These are phyloP conservation scores for Margaritispora aquatica DNA, from an alignment of 495 filamentous ascomycete genomes.

Conservation along the genomic window DNA sequence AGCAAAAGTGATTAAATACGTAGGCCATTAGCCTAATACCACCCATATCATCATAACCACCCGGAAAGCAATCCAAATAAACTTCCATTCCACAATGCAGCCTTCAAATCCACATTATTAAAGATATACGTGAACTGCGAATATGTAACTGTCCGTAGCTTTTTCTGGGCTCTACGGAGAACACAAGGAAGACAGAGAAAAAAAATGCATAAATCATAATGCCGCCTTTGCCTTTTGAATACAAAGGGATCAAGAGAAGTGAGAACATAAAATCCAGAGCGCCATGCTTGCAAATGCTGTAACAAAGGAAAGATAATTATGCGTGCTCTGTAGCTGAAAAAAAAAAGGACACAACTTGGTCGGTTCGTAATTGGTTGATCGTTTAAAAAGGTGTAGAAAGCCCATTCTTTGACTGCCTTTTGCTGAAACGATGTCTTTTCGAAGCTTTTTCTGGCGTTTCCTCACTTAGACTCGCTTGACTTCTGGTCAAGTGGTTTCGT, in stretches of 20 bases:
- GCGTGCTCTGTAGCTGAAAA: neutral
- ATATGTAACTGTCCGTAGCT: neutral
- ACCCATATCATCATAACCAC: neutral
- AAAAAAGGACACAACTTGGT: too few species aligned
- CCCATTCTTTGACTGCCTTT: slow-evolving; percentile 84
- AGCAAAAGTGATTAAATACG: neutral
- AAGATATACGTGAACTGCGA: slow-evolving; percentile 3
- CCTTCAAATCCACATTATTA: slow-evolving; percentile 14
- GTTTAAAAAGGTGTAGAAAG: slow-evolving; percentile 70
- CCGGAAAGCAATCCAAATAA: slow-evolving; percentile 15
- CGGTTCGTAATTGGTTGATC: neutral
- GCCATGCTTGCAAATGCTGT: slow-evolving; percentile 23
- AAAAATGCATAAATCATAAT: slow-evolving; percentile 19
- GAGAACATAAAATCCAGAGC: slow-evolving; percentile 16
- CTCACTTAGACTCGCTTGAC: slow-evolving; percentile 40
- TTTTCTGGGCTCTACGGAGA: neutral
- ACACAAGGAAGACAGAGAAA: neutral
- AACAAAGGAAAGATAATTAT: slow-evolving; percentile 8
- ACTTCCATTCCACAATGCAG: slow-evolving; percentile 15
- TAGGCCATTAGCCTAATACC: neutral
- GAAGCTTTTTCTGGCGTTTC: slow-evolving; percentile 41
- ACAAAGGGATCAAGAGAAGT: slow-evolving; percentile 19
- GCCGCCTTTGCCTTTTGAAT: neutral
- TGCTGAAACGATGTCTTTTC: slow-evolving; percentile 76
- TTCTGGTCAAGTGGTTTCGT: slow-evolving; percentile 46